A percentile compares a stretch with the other conserved stretches of the same genome.
phyloP scores from a whole-genome alignment of 352 stramenopile genomes.

The Globisporangium lucens region DNA sequence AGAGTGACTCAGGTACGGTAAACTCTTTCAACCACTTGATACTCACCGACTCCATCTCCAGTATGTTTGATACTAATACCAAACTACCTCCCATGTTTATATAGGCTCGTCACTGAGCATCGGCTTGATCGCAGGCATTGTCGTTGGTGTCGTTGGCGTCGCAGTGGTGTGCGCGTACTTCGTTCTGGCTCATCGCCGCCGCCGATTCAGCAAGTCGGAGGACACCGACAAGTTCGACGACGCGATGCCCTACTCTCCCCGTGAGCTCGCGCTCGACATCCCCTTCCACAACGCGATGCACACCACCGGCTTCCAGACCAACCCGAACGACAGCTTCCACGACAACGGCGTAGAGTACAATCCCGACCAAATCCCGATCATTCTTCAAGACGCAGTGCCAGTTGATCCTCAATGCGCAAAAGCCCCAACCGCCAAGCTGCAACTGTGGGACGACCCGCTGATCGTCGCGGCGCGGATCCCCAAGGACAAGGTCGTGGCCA shows the following conservation, averaged over 20 bases:
- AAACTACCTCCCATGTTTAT: background rate
- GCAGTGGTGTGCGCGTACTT: background rate
- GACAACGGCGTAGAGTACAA: background rate
- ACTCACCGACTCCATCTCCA: background rate
- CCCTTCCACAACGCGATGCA: slow-evolving; percentile 2
- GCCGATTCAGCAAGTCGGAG: background rate
- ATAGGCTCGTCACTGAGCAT: background rate
- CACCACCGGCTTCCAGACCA: background rate
- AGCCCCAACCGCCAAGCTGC: background rate
- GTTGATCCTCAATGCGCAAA: background rate
- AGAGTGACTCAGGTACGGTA: background rate
- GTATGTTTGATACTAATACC: background rate
- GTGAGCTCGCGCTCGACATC: background rate
- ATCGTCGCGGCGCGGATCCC: slow-evolving; percentile 34
- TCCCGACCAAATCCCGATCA: background rate
- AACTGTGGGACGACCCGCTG: slow-evolving; percentile 33
- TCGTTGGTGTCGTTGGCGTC: background rate
- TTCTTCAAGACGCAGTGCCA: background rate
- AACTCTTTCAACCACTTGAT: background rate
- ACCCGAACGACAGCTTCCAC: background rate
- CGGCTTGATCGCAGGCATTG: background rate
- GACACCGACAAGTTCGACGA: background rate
- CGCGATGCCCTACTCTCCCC: background rate
- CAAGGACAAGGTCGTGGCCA: slow-evolving; percentile 24
- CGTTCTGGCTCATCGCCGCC: background rate